A percentile compares a stretch with the other conserved stretches of the same genome.
Conservation (phyloP, 257 asterid species). For the Paraleonurus japonicus region DNA sequence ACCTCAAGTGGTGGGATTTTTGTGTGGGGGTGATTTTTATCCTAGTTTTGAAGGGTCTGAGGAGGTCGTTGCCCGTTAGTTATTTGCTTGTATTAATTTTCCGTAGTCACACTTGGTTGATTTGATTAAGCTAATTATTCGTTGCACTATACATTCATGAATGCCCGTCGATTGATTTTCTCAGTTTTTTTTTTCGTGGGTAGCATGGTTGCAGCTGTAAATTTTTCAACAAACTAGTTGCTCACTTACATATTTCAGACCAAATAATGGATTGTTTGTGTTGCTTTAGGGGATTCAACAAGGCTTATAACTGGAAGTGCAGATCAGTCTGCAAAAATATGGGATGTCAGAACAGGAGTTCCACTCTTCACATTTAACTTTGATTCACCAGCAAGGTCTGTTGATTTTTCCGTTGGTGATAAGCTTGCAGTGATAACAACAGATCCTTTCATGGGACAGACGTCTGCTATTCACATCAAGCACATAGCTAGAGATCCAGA, state of each 20-base stretch:
- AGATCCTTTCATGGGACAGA: conserved; percentile 77
- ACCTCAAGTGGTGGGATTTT: neutral
- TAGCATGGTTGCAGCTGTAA: too few species aligned
- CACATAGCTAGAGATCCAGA: conserved; percentile 53
- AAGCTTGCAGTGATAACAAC: conserved; percentile 80
- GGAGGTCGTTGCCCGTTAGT: neutral
- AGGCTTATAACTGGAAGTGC: conserved; percentile 90
- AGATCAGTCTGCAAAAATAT: conserved; percentile 85
- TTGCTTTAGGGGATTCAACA: conserved; percentile 68
- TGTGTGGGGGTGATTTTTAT: neutral
- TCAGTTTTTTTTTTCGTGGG: too few species aligned
- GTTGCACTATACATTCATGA: too few species aligned
- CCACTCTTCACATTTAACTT: conserved; percentile 67
- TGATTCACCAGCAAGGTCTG: conserved; percentile 80
- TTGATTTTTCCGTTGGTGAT: conserved; percentile 77
- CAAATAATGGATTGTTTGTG: neutral
- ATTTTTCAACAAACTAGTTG: too few species aligned
- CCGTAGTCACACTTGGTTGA: neutral
- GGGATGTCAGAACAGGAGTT: conserved; percentile 72
- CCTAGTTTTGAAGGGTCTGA: neutral
- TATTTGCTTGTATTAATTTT: neutral
- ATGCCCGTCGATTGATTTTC: too few species aligned
- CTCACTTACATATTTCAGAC: neutral
- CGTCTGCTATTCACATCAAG: conserved; percentile 87
- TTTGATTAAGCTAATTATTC: too few species aligned